phyloP scores from a whole-genome alignment of 176 grass and related monocot species.

The Elaeis guineensis region DNA sequence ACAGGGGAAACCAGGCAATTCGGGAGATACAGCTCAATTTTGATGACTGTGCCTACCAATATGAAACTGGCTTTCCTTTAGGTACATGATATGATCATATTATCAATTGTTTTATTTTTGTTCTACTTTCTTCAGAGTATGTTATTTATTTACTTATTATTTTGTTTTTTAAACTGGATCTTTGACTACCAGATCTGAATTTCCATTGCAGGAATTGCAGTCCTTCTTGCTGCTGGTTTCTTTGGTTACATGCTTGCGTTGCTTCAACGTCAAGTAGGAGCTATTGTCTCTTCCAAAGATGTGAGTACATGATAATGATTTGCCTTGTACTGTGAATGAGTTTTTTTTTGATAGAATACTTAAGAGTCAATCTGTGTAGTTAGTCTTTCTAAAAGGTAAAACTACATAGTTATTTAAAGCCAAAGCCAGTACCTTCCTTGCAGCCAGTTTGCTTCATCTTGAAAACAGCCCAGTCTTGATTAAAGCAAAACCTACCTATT shows the following conservation, averaged over 20 bases:
- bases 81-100: constrained; percentile 27
- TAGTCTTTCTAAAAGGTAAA: too few species aligned
- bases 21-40: constrained; percentile 78
- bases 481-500: too few species aligned
- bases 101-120: background rate
- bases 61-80: constrained; percentile 72
- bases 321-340: too few species aligned
- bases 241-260: constrained; percentile 18
- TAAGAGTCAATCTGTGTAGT: too few species aligned
- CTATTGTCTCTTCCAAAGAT: background rate
- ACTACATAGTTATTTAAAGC: too few species aligned
- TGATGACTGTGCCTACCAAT: constrained; percentile 85
- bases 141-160: background rate
- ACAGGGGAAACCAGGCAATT: constrained; percentile 86
- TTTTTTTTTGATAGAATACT: too few species aligned
- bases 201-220: constrained; percentile 35
- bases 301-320: constrained; percentile 1
- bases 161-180: background rate
- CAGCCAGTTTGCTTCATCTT: too few species aligned
- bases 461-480: too few species aligned
- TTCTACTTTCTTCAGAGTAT: constrained; percentile 14
- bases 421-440: too few species aligned
- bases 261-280: background rate
- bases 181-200: background rate
- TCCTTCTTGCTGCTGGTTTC: constrained; percentile 22